Conservation (phyloP, 78 protist genomes). For the slime mould (Dictyostelium discoideum) region DNA sequence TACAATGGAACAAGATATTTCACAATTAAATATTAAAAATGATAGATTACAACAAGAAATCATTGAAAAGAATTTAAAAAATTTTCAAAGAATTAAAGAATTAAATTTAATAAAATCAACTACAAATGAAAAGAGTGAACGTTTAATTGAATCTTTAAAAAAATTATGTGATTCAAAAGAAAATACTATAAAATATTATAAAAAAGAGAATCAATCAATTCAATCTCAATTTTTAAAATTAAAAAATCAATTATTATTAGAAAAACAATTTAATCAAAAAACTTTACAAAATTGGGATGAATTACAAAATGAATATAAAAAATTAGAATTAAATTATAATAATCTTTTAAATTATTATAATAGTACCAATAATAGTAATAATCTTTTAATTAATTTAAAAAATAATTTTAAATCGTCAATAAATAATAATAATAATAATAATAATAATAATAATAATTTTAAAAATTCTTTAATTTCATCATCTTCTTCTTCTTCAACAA, state of each 20-base stretch:
- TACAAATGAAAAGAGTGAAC: not conserved
- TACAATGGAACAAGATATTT: not conserved
- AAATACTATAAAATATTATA: not conserved
- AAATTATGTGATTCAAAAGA: not conserved
- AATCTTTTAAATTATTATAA: not conserved
- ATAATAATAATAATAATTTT: not conserved
- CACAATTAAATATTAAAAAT: not conserved
- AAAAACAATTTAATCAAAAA: not conserved
- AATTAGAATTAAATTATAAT: not conserved
- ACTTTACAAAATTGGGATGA: not conserved
- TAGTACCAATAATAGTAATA: not conserved
- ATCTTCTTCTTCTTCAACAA: too few relatives aligned
- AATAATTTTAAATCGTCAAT: not conserved
- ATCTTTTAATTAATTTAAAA: not conserved
- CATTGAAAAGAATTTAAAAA: not conserved
- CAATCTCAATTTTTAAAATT: not conserved
- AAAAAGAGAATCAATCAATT: slow-evolving; percentile 2
- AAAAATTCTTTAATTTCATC: too few relatives aligned
- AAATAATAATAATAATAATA: too few relatives aligned
- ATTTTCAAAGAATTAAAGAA: not conserved
- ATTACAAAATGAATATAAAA: not conserved
- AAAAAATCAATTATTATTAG: not conserved
- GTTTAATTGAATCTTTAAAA: not conserved
- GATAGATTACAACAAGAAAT: not conserved
- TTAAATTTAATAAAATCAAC: not conserved